Evolutionary conservation across 768 basidiomycete genomes (phyloP), one percentile per base, ranked within the genome.

Genomic region (Dacryopinax primogenitus): DNA sequence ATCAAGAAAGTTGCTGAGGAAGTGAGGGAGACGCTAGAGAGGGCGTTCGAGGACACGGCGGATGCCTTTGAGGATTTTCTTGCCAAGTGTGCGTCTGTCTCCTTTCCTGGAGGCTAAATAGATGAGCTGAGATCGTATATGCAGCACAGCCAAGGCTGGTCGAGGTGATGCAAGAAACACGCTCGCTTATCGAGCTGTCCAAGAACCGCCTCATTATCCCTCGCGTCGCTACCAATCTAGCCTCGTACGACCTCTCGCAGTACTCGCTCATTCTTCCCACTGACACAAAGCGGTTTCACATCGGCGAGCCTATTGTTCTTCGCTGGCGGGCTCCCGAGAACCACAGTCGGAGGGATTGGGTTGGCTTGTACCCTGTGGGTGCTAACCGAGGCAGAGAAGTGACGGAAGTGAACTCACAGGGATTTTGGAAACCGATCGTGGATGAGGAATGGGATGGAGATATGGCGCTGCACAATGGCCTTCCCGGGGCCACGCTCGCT

Each of bases 371-470:
- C 72, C 81, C 87, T 73, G 81, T 94, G 63, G 93, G 90, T 33
- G 92, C 92, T 0, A 96, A 94, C 74, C 85, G 86, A 71, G 90
- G 86, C 15, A 84, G 78, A 11, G 78, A 86, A 21, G 84, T 98
- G 44, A 99, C 96, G 6, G 84, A 85, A 66, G 87, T 87, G 2
- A 85, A 88, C 3, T 90, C 90, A 1, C 76, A 88, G 70, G 95
- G 95, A 33, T 85, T 88, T 80, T 99, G 96, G 96, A 80, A 88
- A 33, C 93, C 93, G 35, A 87, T 97, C 28, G 86, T 92, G 69
- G 83, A 85, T 65, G 87, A 92, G 68, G 94, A 95, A 73, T 97
- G 92, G 90, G 88, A 95, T 66, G 95, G 92, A 1, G 87, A 95
- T 73, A 76, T 83, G 23, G 88, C 87, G 28, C 70, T 86, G 64